A percentile compares a stretch with the other conserved stretches of the same genome.
phyloP scores from a whole-genome alignment of 2,329 filamentous ascomycete genomes.

The Epichloe scottii region DNA sequence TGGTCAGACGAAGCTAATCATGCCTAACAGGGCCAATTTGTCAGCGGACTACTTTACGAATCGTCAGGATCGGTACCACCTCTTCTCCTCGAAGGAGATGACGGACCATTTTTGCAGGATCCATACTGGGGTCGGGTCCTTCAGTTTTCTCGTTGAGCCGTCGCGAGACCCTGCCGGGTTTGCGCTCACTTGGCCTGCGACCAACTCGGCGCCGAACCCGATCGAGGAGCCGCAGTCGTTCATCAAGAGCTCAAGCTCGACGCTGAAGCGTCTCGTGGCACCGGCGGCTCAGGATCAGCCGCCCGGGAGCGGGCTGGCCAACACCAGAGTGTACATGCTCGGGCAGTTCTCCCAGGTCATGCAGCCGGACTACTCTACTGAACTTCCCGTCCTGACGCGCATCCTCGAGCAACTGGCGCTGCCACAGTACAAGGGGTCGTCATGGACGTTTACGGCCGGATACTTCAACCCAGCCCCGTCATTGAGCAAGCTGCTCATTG shows the following conservation, averaged over 20 bases:
- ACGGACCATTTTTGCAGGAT: slow-evolving; percentile 73
- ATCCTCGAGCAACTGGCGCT: slow-evolving; percentile 57
- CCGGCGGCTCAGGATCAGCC: slow-evolving; percentile 4
- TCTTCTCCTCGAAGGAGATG: slow-evolving; percentile 69
- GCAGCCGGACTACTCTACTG: slow-evolving; percentile 68
- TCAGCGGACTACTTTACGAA: slow-evolving; percentile 94
- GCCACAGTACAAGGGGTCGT: slow-evolving; percentile 52
- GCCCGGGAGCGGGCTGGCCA: slow-evolving; percentile 18
- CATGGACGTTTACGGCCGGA: slow-evolving; percentile 93
- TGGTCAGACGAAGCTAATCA: not conserved
- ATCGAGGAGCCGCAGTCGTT: slow-evolving; percentile 58
- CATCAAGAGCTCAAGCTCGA: slow-evolving; percentile 51
- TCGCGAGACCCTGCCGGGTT: slow-evolving; percentile 43
- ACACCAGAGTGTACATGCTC: slow-evolving; percentile 75
- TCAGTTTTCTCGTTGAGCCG: slow-evolving; percentile 72
- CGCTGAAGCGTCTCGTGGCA: slow-evolving; percentile 55
- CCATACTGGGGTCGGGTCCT: slow-evolving; percentile 61
- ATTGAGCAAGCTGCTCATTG: slow-evolving; percentile 67
- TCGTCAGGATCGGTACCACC: slow-evolving; percentile 84
- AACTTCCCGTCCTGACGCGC: slow-evolving; percentile 67
- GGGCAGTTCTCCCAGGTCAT: slow-evolving; percentile 81
- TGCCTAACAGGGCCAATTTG: slow-evolving; percentile 57
- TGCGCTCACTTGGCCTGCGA: slow-evolving; percentile 57
- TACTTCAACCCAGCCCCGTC: slow-evolving; percentile 95
- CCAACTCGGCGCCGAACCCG: slow-evolving; percentile 65